These are phyloP conservation scores for Beta macrorhiza DNA, from an alignment of 179 eudicot genomes.

Conservation along the genomic window DNA sequence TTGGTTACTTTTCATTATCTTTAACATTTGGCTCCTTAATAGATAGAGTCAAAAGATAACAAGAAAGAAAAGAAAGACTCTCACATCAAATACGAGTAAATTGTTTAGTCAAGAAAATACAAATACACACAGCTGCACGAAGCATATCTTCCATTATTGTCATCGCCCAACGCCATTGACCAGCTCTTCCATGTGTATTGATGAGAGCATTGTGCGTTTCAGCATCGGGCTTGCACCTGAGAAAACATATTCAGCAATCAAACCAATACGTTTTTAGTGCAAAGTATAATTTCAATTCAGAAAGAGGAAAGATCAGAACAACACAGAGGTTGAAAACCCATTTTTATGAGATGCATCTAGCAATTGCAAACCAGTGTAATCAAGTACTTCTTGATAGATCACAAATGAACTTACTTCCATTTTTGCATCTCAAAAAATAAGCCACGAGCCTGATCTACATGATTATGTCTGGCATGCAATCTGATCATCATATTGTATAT, in stretches of 20 bases:
- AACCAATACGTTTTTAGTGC: not conserved
- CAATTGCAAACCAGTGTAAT: constrained; percentile 2
- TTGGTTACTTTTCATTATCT: no score
- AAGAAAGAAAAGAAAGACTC: constrained; percentile 35
- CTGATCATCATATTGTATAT: constrained; percentile 96
- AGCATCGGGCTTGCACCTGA: constrained; percentile 93
- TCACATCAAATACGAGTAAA: constrained; percentile 36
- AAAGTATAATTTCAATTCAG: not conserved
- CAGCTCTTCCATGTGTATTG: constrained; percentile 87
- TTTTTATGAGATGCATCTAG: not conserved
- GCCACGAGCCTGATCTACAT: constrained; percentile 88
- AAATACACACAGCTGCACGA: constrained; percentile 87
- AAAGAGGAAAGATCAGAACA: not conserved
- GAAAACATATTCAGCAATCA: not conserved
- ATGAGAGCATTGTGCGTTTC: constrained; percentile 94
- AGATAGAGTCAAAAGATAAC: not conserved
- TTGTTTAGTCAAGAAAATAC: constrained; percentile 38
- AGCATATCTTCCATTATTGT: constrained; percentile 99
- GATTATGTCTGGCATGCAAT: constrained; percentile 82
- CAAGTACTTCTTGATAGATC: not conserved
- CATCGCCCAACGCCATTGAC: constrained; percentile 97
- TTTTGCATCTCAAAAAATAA: constrained; percentile 98
- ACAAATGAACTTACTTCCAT: constrained; percentile 63
- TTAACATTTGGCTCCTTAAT: no score
- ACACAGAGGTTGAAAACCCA: not conserved